Evolutionary conservation across 2,329 filamentous ascomycete genomes (phyloP), one percentile per base, ranked within the genome.

Genomic region (Chaetomiaceae sp.): DNA sequence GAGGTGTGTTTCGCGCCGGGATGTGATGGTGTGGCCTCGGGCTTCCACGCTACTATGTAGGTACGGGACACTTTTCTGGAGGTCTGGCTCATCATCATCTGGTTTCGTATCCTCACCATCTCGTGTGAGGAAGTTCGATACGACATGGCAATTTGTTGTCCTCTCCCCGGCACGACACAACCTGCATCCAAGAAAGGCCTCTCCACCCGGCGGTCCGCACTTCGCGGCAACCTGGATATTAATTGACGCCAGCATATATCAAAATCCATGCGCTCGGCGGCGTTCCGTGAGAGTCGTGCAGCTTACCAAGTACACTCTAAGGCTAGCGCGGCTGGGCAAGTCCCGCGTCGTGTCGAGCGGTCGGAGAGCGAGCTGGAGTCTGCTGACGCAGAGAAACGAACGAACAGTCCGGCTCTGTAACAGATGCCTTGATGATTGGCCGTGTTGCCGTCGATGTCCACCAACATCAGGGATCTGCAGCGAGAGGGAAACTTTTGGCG

Each of bases 211-310:
- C 3, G 17, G 15, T 19, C 14, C n/a, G 44, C 20, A 11, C 17
- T 6, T n/a, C 27, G 46, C 43, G 44, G 46, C 32, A 42, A 19
- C 5, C 38, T 46, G 33, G 37, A 51, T 45, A 48, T 53, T 51
- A 51, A 53, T 53, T 53, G 48, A 38, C 44, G 18, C 45, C 15
- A 37, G 36, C 24, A 30, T 26, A 34, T 45, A 35, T 48, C 30
- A 19, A n/a, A 24, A 24, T 48, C 37, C 41, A 50, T 50, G 45
- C 48, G 27, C 41, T 42, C 39, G 47, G 36, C 32, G 32, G 38
- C 14, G 29, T 30, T 8, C 15, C 17, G 11, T 35, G 6, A 17
- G 19, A 19, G 3, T 17, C 17, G 4, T 17, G 32, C 32, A 18
- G 15, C 29, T n/a, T n/a, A n/a, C n/a, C n/a, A n/a, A n/a, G n/a